Conservation (phyloP, 768 basidiomycete species). For the Melanogaster broomeanus region DNA sequence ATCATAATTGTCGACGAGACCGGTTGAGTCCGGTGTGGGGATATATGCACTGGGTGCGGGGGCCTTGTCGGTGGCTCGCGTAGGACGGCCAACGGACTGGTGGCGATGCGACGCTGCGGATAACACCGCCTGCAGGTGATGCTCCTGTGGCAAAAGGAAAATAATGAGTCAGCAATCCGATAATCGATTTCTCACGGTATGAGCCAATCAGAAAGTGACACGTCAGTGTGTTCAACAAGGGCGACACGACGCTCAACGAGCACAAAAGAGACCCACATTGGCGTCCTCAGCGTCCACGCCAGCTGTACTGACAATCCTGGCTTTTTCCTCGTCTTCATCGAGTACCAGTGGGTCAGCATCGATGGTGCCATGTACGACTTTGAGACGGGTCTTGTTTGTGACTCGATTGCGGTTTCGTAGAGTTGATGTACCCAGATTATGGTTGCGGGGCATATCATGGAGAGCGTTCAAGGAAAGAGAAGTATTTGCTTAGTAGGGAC, state of each 20-base stretch:
- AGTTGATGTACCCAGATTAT: slow-evolving; percentile 72
- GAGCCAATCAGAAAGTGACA: slow-evolving; percentile 51
- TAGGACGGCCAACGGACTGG: slow-evolving; percentile 36
- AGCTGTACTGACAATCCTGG: slow-evolving; percentile 75
- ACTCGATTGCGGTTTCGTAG: slow-evolving; percentile 88
- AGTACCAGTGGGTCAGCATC: slow-evolving; percentile 79
- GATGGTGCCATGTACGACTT: slow-evolving; percentile 78
- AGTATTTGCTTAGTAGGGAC: slow-evolving; percentile 38
- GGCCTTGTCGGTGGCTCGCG: slow-evolving; percentile 35
- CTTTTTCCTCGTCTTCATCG: slow-evolving; percentile 87
- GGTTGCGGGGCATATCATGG: slow-evolving; percentile 90
- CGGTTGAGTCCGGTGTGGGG: slow-evolving; percentile 90
- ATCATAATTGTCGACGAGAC: slow-evolving; percentile 75
- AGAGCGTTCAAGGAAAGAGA: slow-evolving; percentile 41
- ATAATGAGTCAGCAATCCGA: slow-evolving; percentile 56
- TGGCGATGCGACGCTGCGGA: slow-evolving; percentile 55
- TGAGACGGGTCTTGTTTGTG: slow-evolving; percentile 90
- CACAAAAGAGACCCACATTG: slow-evolving; percentile 67
- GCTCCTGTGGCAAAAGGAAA: slow-evolving; percentile 42
- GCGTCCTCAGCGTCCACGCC: slow-evolving; percentile 94
- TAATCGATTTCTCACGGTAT: slow-evolving; percentile 44
- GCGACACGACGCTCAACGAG: slow-evolving; percentile 35
- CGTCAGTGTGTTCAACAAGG: slow-evolving; percentile 44
- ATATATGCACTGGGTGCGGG: slow-evolving; percentile 68
- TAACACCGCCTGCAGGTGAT: slow-evolving; percentile 58